phyloP scores from a whole-genome alignment of 202 grass and related monocot species.

The Panicum virgatum region DNA sequence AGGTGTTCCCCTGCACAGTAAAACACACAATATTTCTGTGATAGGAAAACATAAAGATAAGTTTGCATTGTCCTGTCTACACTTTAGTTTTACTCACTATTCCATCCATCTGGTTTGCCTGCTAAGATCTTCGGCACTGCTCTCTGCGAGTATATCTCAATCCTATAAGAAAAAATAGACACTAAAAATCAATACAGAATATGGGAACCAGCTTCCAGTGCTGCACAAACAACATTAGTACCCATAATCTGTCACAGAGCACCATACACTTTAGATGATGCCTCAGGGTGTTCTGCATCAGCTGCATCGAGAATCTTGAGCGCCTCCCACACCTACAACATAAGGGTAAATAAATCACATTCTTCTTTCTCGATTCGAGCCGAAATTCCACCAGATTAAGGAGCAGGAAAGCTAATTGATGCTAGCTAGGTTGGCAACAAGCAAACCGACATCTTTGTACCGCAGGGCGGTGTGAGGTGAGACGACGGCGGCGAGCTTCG shows the following conservation, averaged over 20 bases:
- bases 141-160: conserved; percentile 78
- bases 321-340: conserved; percentile 69
- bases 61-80: background rate
- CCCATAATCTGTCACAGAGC: conserved; percentile 1
- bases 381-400: background rate
- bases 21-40: background rate
- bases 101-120: conserved; percentile 77
- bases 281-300: conserved; percentile 58
- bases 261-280: conserved; percentile 61
- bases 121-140: conserved; percentile 61
- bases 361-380: background rate
- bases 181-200: background rate
- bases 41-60: background rate
- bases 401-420: background rate
- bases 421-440: background rate
- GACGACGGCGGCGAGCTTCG: conserved; percentile 59
- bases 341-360: background rate
- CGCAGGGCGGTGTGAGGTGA: conserved; percentile 58
- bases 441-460: conserved; percentile 60
- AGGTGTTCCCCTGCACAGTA: conserved; percentile 72
- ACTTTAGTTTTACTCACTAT: conserved; percentile 46
- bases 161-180: conserved; percentile 19
- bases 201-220: conserved; percentile 7
- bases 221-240: background rate
- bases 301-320: conserved; percentile 74